These are phyloP conservation scores for Ceratobasidium sp. DNA, from an alignment of 1,284 basidiomycete genomes.

Conservation along the genomic window DNA sequence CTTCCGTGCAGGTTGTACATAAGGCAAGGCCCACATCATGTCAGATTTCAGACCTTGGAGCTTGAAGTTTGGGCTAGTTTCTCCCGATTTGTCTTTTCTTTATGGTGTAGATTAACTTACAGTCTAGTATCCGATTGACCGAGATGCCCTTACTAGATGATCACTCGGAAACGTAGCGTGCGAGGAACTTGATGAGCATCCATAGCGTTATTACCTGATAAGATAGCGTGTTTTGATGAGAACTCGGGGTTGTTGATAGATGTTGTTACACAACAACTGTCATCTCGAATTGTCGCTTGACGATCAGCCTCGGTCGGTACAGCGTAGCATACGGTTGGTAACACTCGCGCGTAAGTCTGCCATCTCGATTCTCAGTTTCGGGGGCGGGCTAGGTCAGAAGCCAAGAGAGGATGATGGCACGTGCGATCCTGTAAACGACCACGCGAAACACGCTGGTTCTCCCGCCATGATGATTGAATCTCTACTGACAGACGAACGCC, in stretches of 20 bases:
- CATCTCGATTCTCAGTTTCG: neutral
- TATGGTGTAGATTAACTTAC: too few relatives aligned
- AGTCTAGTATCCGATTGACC: too few relatives aligned
- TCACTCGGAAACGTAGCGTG: neutral
- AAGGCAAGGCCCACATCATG: too few relatives aligned
- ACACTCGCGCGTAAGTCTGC: neutral
- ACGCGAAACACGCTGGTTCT: conserved; percentile 32
- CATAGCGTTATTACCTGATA: neutral
- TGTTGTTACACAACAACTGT: neutral
- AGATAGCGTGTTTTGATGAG: neutral
- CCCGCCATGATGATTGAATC: conserved; percentile 3
- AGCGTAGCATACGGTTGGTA: too few relatives aligned
- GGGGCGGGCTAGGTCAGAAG: neutral
- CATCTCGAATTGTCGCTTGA: too few relatives aligned
- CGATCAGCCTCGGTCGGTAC: too few relatives aligned
- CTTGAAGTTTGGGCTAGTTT: too few relatives aligned
- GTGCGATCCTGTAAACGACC: conserved; percentile 13
- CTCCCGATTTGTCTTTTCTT: too few relatives aligned
- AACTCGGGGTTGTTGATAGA: neutral
- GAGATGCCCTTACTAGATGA: too few relatives aligned
- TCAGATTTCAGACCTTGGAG: too few relatives aligned
- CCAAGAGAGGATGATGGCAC: conserved; percentile 2
- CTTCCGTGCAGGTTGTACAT: too few relatives aligned
- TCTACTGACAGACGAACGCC: conserved; percentile 2
- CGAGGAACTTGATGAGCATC: neutral